Conservation (phyloP, 2,329 filamentous ascomycete species). For the Emergomyces africanus region DNA sequence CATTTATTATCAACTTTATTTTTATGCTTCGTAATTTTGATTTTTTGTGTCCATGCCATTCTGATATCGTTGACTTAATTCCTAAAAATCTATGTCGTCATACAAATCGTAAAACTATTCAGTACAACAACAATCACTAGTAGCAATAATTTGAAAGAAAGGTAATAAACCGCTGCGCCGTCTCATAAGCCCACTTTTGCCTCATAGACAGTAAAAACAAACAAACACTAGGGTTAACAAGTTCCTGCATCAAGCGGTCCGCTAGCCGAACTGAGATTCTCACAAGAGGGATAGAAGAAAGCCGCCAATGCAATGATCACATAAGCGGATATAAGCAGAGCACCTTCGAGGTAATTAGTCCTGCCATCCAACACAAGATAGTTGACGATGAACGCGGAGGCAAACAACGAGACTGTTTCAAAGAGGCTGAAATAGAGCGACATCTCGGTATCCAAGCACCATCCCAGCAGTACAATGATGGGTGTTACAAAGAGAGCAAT, state of each 20-base stretch:
- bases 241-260: conserved; percentile 8
- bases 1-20: too few species aligned
- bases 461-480: conserved; percentile 57
- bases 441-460: conserved; percentile 56
- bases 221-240: neutral
- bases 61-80: neutral
- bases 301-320: conserved; percentile 55
- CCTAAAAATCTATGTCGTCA: neutral
- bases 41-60: neutral
- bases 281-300: conserved; percentile 49
- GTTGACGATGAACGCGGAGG: conserved; percentile 75
- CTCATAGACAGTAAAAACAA: neutral
- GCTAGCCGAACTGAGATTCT: conserved; percentile 31
- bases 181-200: neutral
- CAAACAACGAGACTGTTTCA: conserved; percentile 76
- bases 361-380: conserved; percentile 75
- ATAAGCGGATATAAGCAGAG: conserved; percentile 51
- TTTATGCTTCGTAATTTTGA: too few species aligned
- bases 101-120: neutral
- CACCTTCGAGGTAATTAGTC: conserved; percentile 74
- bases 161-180: neutral
- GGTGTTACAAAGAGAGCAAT: conserved; percentile 60
- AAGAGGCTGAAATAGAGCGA: conserved; percentile 77
- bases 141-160: neutral
- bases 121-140: neutral